A percentile compares a stretch with the other conserved stretches of the same genome.
phyloP scores from a whole-genome alignment of 441 rosid genomes.

The Syzygium syzygioides region DNA sequence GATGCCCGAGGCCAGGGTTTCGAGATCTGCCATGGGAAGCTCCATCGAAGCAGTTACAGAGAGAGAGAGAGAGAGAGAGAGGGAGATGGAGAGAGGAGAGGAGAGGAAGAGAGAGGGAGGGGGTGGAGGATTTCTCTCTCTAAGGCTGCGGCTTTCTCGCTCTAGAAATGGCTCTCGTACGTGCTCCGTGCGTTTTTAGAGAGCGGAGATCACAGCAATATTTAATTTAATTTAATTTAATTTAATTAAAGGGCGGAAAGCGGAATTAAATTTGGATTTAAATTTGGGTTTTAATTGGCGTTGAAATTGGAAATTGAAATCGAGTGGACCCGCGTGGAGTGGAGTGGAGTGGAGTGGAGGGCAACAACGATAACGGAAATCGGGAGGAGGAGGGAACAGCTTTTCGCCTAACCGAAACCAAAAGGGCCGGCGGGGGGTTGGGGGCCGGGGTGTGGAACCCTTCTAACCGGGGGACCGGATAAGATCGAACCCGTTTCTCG shows the following conservation, averaged over 20 bases:
- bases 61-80: background rate
- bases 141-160: background rate
- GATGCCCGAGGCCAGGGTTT: constrained; percentile 9
- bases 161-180: background rate
- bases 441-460: background rate
- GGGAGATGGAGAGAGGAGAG: background rate
- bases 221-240: background rate
- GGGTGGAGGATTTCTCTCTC: background rate
- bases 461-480: too few species aligned
- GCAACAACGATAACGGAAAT: background rate
- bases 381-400: background rate
- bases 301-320: background rate
- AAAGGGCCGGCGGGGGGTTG: background rate
- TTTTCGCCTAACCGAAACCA: background rate
- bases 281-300: background rate
- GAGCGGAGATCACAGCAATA: background rate
- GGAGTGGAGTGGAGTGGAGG: background rate
- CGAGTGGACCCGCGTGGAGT: background rate
- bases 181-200: background rate
- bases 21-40: constrained; percentile 39
- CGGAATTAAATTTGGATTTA: background rate
- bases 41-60: constrained; percentile 21
- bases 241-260: background rate
- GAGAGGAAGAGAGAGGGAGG: too few species aligned
- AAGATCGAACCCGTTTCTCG: too few species aligned